Percentiles rank a stretch among this genome's conserved stretches.
Evolutionary conservation across 164 flowering plant species (phyloP).

Genomic region (Buxus sempervirens): DNA sequence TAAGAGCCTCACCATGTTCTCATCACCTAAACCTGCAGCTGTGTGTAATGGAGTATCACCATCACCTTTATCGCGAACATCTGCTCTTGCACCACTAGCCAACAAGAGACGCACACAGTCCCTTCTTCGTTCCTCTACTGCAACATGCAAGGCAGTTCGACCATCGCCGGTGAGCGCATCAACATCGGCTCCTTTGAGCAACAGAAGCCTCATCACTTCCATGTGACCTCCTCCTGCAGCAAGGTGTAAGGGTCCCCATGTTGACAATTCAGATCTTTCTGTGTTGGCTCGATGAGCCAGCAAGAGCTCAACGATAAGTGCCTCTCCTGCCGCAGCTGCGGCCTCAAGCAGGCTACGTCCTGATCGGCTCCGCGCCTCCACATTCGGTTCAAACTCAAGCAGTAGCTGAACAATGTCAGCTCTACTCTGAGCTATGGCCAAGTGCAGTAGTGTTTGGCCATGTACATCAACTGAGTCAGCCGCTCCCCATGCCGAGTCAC

Average conservation of each 20-base stretch:
- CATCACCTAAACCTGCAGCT: constrained; percentile 58
- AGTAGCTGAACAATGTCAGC: constrained; percentile 67
- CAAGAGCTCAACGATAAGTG: constrained; percentile 65
- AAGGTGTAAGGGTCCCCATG: constrained; percentile 52
- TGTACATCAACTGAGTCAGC: constrained; percentile 49
- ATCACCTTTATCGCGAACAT: constrained; percentile 27
- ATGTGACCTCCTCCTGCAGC: constrained; percentile 57
- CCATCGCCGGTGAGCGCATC: constrained; percentile 51
- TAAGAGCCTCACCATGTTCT: constrained; percentile 55
- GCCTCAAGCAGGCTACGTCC: constrained; percentile 61
- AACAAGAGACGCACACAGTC: constrained; percentile 56
- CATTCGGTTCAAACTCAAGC: constrained; percentile 55
- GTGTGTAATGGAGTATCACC: constrained; percentile 62
- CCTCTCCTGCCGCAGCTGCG: constrained; percentile 53
- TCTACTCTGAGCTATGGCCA: constrained; percentile 51
- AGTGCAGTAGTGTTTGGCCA: constrained; percentile 59
- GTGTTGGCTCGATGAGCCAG: constrained; percentile 48
- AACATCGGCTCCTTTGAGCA: constrained; percentile 51
- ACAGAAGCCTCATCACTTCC: constrained; percentile 54
- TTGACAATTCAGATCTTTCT: constrained; percentile 36
- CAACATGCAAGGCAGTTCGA: constrained; percentile 55
- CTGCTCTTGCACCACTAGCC: constrained; percentile 41
- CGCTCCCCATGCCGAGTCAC: constrained; percentile 46
- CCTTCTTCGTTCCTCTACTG: constrained; percentile 48
- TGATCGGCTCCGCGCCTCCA: constrained; percentile 41